A percentile compares a stretch with the other conserved stretches of the same genome.
phyloP scores from a whole-genome alignment of 192 early-diverging fungal species.

The Allomyces javanicus region DNA sequence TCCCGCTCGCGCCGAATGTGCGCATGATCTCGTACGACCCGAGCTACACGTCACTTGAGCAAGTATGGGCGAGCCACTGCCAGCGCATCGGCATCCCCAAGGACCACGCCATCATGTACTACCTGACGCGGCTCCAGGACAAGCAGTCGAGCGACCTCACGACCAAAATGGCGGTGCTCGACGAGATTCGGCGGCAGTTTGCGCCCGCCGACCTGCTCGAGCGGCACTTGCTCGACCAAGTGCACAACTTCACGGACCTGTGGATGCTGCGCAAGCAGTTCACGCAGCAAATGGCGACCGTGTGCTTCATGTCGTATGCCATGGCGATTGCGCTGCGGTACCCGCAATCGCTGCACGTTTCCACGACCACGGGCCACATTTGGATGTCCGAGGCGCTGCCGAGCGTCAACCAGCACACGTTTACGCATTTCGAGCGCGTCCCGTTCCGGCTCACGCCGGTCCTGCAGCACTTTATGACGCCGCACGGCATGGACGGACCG shows the following conservation, averaged over 20 bases:
- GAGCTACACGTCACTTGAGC: slow-evolving; percentile 69
- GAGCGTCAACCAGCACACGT: background rate
- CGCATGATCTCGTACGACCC: slow-evolving; percentile 86
- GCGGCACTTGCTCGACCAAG: slow-evolving; percentile 48
- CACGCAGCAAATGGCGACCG: slow-evolving; percentile 66
- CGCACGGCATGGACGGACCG: slow-evolving; percentile 80
- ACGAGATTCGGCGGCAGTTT: slow-evolving; percentile 64
- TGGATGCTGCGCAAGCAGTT: slow-evolving; percentile 94
- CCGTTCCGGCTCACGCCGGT: slow-evolving; percentile 97
- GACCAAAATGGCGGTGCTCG: slow-evolving; percentile 68
- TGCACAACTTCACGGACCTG: slow-evolving; percentile 66
- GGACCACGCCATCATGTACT: slow-evolving; percentile 71
- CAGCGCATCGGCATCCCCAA: slow-evolving; percentile 47
- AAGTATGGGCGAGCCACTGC: slow-evolving; percentile 84
- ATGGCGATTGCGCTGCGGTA: slow-evolving; percentile 69
- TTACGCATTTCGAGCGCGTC: slow-evolving; percentile 58
- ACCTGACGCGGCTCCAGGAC: slow-evolving; percentile 44
- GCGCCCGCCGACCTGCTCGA: slow-evolving; percentile 67
- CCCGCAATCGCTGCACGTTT: slow-evolving; percentile 78
- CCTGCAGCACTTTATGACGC: slow-evolving; percentile 86
- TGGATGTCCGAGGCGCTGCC: slow-evolving; percentile 76
- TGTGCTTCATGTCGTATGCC: slow-evolving; percentile 80
- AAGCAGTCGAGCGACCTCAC: slow-evolving; percentile 40
- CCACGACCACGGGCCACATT: slow-evolving; percentile 62
- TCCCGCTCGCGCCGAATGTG: slow-evolving; percentile 78